Evolutionary conservation across 768 basidiomycete genomes (phyloP).

Genomic region (Cantharellus anzutake): DNA sequence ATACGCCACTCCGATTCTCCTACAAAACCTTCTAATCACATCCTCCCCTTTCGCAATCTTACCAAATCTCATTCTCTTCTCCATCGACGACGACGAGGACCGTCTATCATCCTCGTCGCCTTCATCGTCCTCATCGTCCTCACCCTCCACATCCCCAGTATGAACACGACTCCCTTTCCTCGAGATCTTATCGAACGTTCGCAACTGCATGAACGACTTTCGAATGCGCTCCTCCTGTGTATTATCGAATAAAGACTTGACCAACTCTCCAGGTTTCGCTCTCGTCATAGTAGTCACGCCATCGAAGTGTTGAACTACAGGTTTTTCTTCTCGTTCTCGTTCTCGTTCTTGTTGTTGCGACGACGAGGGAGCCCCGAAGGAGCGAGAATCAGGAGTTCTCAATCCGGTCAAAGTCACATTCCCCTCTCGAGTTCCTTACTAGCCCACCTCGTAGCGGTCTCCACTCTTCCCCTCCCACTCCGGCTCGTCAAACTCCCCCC

Average conservation of each 20-base stretch:
- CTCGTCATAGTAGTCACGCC: not conserved
- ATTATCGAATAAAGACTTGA: not conserved
- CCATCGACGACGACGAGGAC: too few relatives aligned
- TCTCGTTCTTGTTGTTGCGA: not conserved
- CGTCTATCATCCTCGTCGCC: too few relatives aligned
- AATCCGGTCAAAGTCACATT: not conserved
- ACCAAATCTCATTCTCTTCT: not conserved
- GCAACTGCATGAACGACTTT: not conserved
- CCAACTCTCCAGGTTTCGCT: not conserved
- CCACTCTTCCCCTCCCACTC: not conserved
- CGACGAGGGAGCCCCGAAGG: not conserved
- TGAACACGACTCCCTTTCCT: too few relatives aligned
- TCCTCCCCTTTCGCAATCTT: not conserved
- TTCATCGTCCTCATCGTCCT: too few relatives aligned
- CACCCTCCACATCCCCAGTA: too few relatives aligned
- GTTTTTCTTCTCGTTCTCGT: too few relatives aligned
- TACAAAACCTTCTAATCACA: not conserved
- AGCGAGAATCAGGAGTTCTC: not conserved
- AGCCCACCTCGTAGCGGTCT: not conserved
- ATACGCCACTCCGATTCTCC: not conserved
- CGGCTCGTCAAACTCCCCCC: not conserved
- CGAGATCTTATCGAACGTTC: too few relatives aligned
- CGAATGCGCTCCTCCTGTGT: not conserved
- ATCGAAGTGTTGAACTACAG: too few relatives aligned
- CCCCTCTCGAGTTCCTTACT: not conserved